phyloP scores from a whole-genome alignment of 345 rosid species.

The Acer saccharum region DNA sequence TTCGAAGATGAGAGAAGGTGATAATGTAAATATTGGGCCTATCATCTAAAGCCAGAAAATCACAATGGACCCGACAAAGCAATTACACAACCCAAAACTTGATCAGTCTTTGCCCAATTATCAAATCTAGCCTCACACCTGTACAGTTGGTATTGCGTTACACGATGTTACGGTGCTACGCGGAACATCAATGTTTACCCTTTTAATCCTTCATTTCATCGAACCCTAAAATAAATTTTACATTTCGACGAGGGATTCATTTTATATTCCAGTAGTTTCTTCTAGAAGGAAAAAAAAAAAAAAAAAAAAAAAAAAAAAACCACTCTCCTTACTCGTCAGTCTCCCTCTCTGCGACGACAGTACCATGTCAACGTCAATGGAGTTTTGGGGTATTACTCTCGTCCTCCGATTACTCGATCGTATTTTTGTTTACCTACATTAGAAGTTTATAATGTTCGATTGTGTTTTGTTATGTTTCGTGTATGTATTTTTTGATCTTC shows the following conservation, averaged over 20 bases:
- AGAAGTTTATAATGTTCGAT: not conserved
- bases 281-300: not conserved
- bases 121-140: not conserved
- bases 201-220: not conserved
- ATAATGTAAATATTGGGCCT: too few species aligned
- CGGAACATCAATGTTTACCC: not conserved
- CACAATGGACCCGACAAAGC: too few species aligned
- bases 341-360: not conserved
- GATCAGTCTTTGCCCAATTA: not conserved
- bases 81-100: too few species aligned
- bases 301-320: not conserved
- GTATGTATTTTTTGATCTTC: not conserved
- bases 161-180: not conserved
- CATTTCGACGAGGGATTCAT: not conserved
- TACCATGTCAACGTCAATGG: constrained; percentile 34
- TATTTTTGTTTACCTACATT: not conserved
- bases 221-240: not conserved
- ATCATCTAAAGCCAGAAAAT: too few species aligned
- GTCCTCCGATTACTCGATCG: not conserved
- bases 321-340: not conserved
- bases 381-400: constrained; percentile 56
- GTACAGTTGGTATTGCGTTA: not conserved
- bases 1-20: too few species aligned
- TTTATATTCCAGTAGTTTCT: not conserved
- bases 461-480: not conserved